Evolutionary conservation across 1,284 basidiomycete genomes (phyloP).

Genomic region (Papiliotrema laurentii): DNA sequence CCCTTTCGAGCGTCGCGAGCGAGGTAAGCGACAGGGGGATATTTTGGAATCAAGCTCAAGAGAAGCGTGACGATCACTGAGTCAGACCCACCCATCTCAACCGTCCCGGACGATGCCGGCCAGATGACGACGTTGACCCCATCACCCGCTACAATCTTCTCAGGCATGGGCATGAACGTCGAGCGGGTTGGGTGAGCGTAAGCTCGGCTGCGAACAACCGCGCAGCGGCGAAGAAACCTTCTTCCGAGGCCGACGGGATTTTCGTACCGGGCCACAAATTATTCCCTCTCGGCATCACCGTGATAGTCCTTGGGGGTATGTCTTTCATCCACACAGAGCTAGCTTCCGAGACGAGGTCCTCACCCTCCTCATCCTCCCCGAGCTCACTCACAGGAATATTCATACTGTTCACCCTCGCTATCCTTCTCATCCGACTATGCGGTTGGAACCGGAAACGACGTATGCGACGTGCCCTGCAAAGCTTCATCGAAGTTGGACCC

Average conservation of each 20-base stretch:
- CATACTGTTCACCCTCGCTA: slow-evolving; percentile 5
- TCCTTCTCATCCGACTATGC: slow-evolving; percentile 7
- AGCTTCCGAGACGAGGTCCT: no score
- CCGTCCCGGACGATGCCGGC: no score
- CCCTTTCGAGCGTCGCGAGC: no score
- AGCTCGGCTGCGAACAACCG: not conserved
- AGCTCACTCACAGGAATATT: slow-evolving; percentile 8
- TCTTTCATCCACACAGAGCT: not conserved
- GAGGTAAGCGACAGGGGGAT: no score
- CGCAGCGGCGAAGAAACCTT: not conserved
- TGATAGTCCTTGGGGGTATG: slow-evolving; percentile 10
- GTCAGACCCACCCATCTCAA: no score
- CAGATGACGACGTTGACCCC: no score
- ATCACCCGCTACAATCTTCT: no score
- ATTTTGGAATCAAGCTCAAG: no score
- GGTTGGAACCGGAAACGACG: slow-evolving; percentile 2
- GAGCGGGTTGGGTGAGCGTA: not conserved
- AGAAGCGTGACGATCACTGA: no score
- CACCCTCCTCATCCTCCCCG: no score
- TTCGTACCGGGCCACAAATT: slow-evolving; percentile 8
- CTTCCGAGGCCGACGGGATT: not conserved
- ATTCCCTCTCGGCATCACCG: slow-evolving; percentile 10
- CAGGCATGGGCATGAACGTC: no score
- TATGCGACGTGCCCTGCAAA: not conserved
- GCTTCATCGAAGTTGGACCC: not conserved